phyloP scores from a whole-genome alignment of 202 grass and related monocot genomes.

The Zoysia matrella region DNA sequence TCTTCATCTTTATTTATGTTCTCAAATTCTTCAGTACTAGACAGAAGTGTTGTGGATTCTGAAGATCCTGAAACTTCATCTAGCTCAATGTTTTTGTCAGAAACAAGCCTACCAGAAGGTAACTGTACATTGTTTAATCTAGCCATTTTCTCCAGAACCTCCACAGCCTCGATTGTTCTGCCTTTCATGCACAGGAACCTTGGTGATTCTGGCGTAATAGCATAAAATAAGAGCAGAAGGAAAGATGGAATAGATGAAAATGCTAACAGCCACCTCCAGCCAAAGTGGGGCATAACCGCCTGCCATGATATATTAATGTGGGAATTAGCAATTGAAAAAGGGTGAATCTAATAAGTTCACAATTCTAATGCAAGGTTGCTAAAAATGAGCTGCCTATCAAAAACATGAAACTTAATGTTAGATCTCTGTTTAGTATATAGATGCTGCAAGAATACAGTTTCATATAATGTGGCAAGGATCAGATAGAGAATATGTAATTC shows the following conservation, averaged over 20 bases:
- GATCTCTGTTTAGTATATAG: not conserved
- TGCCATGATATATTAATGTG: conserved; percentile 42
- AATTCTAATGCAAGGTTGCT: conserved; percentile 9
- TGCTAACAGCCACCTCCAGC: conserved; percentile 92
- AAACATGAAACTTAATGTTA: not conserved
- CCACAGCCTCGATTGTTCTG: conserved; percentile 54
- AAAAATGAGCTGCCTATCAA: conserved; percentile 26
- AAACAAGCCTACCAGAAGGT: conserved; percentile 76
- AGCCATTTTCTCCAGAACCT: conserved; percentile 81
- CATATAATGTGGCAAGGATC: conserved; percentile 8
- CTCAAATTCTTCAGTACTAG: conserved; percentile 48
- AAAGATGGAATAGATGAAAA: conserved; percentile 82
- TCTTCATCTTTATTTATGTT: conserved; percentile 40
- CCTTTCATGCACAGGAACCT: conserved; percentile 92
- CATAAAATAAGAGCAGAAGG: conserved; percentile 86
- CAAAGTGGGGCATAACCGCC: conserved; percentile 87
- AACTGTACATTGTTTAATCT: conserved; percentile 64
- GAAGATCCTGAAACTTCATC: conserved; percentile 70
- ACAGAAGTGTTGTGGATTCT: conserved; percentile 61
- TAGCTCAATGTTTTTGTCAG: conserved; percentile 77
- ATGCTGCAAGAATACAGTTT: conserved; percentile 6
- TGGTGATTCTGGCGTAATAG: conserved; percentile 80
- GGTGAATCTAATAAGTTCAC: not conserved
- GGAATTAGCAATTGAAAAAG: conserved; percentile 39
- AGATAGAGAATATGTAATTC: not conserved